A percentile compares a stretch with the other conserved stretches of the same genome.
Evolutionary conservation across 2,329 filamentous ascomycete species (phyloP).

Genomic region (Cladosporium velox): DNA sequence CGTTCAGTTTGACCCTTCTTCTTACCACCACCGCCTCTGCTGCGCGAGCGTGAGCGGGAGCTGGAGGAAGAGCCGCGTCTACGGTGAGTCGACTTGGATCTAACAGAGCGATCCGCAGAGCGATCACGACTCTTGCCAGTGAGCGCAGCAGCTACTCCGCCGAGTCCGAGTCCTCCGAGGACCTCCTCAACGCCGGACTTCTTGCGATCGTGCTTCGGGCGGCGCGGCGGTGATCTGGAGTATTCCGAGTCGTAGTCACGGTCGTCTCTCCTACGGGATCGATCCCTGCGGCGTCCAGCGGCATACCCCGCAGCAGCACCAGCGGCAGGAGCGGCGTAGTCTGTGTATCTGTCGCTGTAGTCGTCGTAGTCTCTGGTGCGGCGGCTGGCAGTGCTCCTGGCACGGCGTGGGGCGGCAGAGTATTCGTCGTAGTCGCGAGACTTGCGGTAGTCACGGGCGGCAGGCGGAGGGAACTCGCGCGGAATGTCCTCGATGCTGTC

Average conservation of each 20-base stretch:
- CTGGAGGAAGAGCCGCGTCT: slow-evolving; percentile 48
- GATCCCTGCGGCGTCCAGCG: slow-evolving; percentile 33
- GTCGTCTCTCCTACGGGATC: slow-evolving; percentile 38
- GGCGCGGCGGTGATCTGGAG: slow-evolving; percentile 44
- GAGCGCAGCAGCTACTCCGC: slow-evolving; percentile 53
- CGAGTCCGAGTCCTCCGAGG: slow-evolving; percentile 60
- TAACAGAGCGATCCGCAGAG: slow-evolving; percentile 45
- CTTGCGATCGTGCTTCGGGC: slow-evolving; percentile 44
- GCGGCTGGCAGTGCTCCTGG: slow-evolving; percentile 61
- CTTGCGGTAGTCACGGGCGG: slow-evolving; percentile 31
- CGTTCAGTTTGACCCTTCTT: slow-evolving; percentile 62
- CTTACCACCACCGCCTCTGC: slow-evolving; percentile 51
- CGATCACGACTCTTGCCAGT: slow-evolving; percentile 58
- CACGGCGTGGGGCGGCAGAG: slow-evolving; percentile 53
- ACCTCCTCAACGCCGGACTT: slow-evolving; percentile 65
- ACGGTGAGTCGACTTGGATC: slow-evolving; percentile 49
- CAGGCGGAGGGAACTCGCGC: slow-evolving; percentile 79
- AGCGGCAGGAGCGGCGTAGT: slow-evolving; percentile 47
- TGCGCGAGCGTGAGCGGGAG: slow-evolving; percentile 52
- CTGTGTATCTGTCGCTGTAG: slow-evolving; percentile 61
- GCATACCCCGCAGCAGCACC: slow-evolving; percentile 45
- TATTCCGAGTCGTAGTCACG: slow-evolving; percentile 48
- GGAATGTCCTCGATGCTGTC: slow-evolving; percentile 84
- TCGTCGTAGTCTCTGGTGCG: slow-evolving; percentile 31
- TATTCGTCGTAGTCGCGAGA: slow-evolving; percentile 53